Evolutionary conservation across 257 asterid genomes (phyloP), one percentile per base, ranked within the genome.

Genomic region (Handroanthus guayacan): DNA sequence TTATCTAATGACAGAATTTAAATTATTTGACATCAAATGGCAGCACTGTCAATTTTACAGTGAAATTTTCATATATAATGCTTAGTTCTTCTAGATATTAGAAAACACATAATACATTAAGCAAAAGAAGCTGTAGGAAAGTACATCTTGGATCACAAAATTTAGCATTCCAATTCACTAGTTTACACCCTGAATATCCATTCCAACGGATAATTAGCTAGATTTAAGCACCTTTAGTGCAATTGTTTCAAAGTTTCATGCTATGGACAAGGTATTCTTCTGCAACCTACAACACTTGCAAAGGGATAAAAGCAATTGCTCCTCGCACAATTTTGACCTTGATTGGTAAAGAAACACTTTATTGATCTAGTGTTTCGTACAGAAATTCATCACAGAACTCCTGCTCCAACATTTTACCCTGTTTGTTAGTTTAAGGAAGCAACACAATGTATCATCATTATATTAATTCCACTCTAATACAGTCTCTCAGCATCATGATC

Each of bases 31-130:
- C 14, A 8, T 1, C 10, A 62, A 37, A 6, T 43, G 25, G 20
- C 4, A 67, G 58, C 72, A 43, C 16, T 39, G 20, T 67, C 14
- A 65, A 50, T 68, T 37, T 37, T 37, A 52, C 48, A 34, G 54
- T 11, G 37, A 31, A 16, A 45, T 13, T 47, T 25, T 44, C 55
- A 17, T 67, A 45, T 67, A 4, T 67, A 25, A 20, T 67, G 72
- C 54, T 51, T 18, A 67, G 39, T 39, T 25, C 8, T 36, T 14
- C 39, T 14, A 39, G 2, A 5, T 6, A 2, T 62, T 5, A 62
- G 7, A 47, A 5, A 1, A 3, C 10, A 8, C 52, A 47, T 9
- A 51, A 51, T 13, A 9, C 7, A 1, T 51, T 5, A 57, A 9
- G 14, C 14, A 57, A 57, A 12, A 57, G 63, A 8, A 10, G 12